Evolutionary conservation across 176 grass and related monocot genomes (phyloP).

Genomic region (Saccharum officinarum): DNA sequence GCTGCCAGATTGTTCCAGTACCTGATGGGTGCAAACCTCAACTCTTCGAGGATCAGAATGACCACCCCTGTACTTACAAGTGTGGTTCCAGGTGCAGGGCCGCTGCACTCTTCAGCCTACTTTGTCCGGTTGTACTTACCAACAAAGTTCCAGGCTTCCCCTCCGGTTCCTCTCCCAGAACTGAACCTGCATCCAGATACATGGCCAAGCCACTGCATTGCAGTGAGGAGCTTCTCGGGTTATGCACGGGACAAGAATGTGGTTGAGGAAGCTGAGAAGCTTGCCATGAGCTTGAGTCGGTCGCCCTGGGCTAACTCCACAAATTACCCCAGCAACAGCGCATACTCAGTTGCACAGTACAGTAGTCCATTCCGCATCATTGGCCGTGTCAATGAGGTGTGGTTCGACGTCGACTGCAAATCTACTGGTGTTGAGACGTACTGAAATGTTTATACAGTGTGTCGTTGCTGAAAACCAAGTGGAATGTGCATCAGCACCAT

Average conservation of each 20-base stretch:
- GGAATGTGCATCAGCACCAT: background rate
- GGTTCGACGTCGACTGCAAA: constrained; percentile 66
- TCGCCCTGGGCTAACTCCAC: constrained; percentile 55
- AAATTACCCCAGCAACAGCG: constrained; percentile 35
- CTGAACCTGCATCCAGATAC: constrained; percentile 65
- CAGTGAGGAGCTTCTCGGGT: constrained; percentile 66
- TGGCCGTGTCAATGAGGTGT: constrained; percentile 69
- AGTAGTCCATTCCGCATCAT: constrained; percentile 64
- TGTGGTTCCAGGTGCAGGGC: constrained; percentile 57
- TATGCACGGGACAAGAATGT: constrained; percentile 68
- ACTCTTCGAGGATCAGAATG: constrained; percentile 68
- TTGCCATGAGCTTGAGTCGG: constrained; percentile 61
- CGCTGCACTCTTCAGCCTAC: constrained; percentile 50
- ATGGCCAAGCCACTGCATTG: constrained; percentile 76
- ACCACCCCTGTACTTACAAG: constrained; percentile 75
- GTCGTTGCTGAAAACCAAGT: background rate
- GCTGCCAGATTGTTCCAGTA: too few species aligned
- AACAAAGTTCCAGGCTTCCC: constrained; percentile 70
- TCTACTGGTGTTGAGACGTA: constrained; percentile 46
- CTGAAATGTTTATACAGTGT: constrained; percentile 34
- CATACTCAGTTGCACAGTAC: constrained; percentile 89
- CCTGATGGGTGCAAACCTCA: too few species aligned
- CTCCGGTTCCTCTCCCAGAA: constrained; percentile 75
- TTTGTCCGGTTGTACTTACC: constrained; percentile 68
- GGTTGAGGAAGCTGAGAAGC: constrained; percentile 76